Base-by-base conservation (phyloP, 345 rosid genomes). In the Citrus australasica region DNA sequence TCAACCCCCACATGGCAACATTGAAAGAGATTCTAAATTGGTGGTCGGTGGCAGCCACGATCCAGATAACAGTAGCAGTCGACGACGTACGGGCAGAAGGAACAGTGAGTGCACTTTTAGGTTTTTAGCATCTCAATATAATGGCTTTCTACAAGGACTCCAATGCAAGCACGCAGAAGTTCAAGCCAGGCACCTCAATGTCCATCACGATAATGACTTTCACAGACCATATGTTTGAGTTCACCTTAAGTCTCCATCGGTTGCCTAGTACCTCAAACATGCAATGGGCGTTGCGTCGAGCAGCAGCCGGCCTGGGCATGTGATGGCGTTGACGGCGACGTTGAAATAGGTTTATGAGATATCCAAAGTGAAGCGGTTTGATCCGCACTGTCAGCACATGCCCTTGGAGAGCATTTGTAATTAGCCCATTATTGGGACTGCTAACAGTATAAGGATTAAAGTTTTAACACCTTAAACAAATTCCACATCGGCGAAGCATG, bases 131-230 rank as follows among this genome's bases (percentile, higher is more conserved):
- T n/a, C 89, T 96, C 40, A 96, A 90, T 35, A 35, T 35, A 35
- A 35, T 96, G 98, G 93, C 98, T 0, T 96, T 94, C 85, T 6
- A 97, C 91, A 91, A 96, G 84, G 98, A 96, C 86, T 92, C 94
- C 89, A 96, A 96, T 83, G 95, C 98, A 6, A 79, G 96, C 35
- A 95, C 97, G 33, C 97, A 95, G 68, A 95, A 92, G 87, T 92
- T 91, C 94, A 93, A 95, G 74, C 84, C 90, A 4, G 96, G 92
- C 67, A 90, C 94, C 4, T 96, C 98, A 16, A 91, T 93, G 93
- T 78, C 97, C 35, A 97, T 95, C 53, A 91, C 89, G 37, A 91
- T 94, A 58, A 91, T 93, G 70, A 95, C 97, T 61, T 95, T 86
- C 87, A 92, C 91, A 77, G 97, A 95, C 85, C 90, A 88, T 83